Conservation (phyloP, 2,329 filamentous ascomycete species). For the Xylariaceae sp. region DNA sequence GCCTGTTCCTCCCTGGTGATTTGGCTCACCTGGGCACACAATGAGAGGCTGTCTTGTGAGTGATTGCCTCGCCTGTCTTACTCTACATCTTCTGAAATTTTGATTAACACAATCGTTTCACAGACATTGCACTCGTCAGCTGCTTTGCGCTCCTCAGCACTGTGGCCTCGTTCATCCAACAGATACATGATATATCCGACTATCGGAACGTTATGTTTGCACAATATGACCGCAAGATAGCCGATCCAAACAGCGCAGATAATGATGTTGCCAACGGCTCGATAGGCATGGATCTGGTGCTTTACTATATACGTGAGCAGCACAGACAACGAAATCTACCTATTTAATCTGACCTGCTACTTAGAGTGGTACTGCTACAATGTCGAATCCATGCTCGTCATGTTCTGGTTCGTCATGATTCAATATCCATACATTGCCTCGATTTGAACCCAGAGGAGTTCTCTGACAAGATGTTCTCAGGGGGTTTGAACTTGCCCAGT, state of each 20-base stretch:
- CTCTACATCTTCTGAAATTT: background rate
- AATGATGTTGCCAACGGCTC: constrained; percentile 33
- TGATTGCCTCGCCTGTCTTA: constrained; percentile 6
- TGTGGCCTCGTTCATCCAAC: constrained; percentile 27
- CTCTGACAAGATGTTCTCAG: constrained; percentile 5
- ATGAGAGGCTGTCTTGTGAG: constrained; percentile 30
- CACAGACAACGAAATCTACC: background rate
- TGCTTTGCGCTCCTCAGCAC: constrained; percentile 25
- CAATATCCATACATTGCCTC: background rate
- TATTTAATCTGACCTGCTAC: background rate
- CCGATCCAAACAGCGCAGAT: constrained; percentile 29
- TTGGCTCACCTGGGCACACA: constrained; percentile 27
- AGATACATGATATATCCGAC: constrained; percentile 29
- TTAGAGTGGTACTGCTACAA: constrained; percentile 42
- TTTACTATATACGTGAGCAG: constrained; percentile 40
- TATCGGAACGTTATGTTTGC: constrained; percentile 20
- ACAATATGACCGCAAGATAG: background rate
- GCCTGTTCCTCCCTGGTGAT: constrained; percentile 20
- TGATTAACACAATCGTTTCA: background rate
- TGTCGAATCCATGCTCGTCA: constrained; percentile 34
- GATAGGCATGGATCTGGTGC: constrained; percentile 29
- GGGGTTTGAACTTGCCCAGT: constrained; percentile 19
- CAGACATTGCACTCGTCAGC: constrained; percentile 29
- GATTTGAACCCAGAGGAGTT: background rate
- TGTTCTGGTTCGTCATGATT: constrained; percentile 37